Conservation (phyloP, 176 grass and related monocot genomes). For the Otatea glauca region DNA sequence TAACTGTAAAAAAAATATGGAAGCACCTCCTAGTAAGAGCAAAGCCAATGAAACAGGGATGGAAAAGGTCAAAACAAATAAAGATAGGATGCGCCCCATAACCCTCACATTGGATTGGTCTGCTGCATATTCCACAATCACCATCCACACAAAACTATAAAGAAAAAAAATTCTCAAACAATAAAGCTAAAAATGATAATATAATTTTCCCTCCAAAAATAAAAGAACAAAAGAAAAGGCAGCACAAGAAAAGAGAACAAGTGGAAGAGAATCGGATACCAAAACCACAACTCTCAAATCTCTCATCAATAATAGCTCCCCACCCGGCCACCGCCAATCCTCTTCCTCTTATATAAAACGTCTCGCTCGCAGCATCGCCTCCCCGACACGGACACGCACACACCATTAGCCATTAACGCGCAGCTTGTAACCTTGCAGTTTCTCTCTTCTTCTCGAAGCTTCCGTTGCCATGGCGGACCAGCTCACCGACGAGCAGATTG, state of each 20-base stretch:
- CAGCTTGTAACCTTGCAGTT: neutral
- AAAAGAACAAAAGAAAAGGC: neutral
- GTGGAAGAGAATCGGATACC: conserved; percentile 24
- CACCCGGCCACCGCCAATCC: neutral
- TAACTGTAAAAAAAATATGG: too few relatives aligned
- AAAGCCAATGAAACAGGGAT: neutral
- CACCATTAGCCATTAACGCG: neutral
- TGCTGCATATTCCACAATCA: neutral
- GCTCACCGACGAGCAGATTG: conserved; percentile 88
- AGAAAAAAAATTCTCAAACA: conserved; percentile 4
- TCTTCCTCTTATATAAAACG: neutral
- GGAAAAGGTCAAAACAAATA: neutral
- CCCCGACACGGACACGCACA: neutral
- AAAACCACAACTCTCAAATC: neutral
- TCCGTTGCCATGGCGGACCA: conserved; percentile 63
- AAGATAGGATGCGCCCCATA: neutral
- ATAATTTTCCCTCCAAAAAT: neutral
- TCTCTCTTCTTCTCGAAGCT: neutral
- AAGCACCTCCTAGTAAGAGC: too few relatives aligned
- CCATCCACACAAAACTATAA: neutral
- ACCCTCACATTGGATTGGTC: neutral
- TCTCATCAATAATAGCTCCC: neutral
- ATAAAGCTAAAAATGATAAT: neutral
- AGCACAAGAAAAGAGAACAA: neutral
- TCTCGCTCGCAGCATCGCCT: neutral